A percentile compares a stretch with the other conserved stretches of the same genome.
Conservation (phyloP, 148 eudicot species). For the Arbutus unedo region DNA sequence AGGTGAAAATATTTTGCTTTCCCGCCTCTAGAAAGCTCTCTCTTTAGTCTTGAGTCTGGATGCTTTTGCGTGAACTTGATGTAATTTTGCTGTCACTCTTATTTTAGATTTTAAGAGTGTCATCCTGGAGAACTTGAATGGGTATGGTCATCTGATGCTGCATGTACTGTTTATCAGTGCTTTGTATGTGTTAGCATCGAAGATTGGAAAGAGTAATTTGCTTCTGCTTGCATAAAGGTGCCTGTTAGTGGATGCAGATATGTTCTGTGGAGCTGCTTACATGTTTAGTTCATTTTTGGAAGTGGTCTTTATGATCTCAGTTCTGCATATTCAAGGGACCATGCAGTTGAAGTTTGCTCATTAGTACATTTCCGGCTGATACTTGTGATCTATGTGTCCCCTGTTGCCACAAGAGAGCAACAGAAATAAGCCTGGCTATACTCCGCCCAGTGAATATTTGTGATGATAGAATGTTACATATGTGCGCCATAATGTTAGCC, state of each 20-base stretch:
- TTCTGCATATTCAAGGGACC: constrained; percentile 2
- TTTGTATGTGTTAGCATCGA: not conserved
- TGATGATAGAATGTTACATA: not conserved
- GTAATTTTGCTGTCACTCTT: not conserved
- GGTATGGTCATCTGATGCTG: not conserved
- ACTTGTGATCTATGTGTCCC: not conserved
- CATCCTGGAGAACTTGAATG: not conserved
- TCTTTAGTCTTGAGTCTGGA: not conserved
- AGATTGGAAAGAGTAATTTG: constrained; percentile 4
- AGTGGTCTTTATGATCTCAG: constrained; percentile 12
- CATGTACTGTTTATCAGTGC: not conserved
- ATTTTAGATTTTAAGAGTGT: not conserved
- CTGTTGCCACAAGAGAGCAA: not conserved
- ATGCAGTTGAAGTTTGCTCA: not conserved
- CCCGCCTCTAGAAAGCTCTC: not conserved
- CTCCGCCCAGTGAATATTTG: not conserved
- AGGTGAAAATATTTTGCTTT: constrained; percentile 9
- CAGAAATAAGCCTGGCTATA: not conserved
- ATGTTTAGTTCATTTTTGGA: not conserved
- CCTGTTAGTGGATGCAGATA: not conserved
- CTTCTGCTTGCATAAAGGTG: not conserved
- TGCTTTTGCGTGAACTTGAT: not conserved
- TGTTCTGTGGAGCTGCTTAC: not conserved
- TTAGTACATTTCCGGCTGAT: not conserved
- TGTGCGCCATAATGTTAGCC: not conserved